Evolutionary conservation across 179 eudicot genomes (phyloP).

Genomic region (Corrigiola litoralis): DNA sequence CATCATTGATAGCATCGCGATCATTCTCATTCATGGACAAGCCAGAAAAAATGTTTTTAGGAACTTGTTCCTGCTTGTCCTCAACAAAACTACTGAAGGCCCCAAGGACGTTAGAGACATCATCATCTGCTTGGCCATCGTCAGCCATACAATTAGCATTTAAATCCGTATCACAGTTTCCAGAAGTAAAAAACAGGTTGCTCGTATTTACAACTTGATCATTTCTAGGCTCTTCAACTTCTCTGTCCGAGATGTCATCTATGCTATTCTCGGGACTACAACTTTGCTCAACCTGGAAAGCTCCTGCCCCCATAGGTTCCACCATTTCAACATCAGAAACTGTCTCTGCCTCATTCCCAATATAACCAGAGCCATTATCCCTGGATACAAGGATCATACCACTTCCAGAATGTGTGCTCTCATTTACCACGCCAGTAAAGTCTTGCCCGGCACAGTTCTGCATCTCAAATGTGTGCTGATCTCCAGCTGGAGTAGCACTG

Average conservation of each 20-base stretch:
- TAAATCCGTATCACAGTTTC: slow-evolving; percentile 24
- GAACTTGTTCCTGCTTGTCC: slow-evolving; percentile 31
- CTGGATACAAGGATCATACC: slow-evolving; percentile 19
- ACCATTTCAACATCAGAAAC: slow-evolving; percentile 19
- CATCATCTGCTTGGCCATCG: slow-evolving; percentile 23
- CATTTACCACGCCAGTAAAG: slow-evolving; percentile 24
- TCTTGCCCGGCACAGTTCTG: slow-evolving; percentile 18
- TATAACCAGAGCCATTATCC: slow-evolving; percentile 25
- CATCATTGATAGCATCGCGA: slow-evolving; percentile 31
- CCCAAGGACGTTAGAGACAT: slow-evolving; percentile 30
- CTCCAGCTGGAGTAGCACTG: slow-evolving; percentile 12
- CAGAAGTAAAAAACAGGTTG: slow-evolving; percentile 28
- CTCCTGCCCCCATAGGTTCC: slow-evolving; percentile 26
- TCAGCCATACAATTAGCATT: slow-evolving; percentile 23
- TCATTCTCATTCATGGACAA: slow-evolving; percentile 34
- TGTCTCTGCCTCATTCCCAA: slow-evolving; percentile 19
- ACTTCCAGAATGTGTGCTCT: slow-evolving; percentile 28
- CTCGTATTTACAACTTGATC: slow-evolving; percentile 25
- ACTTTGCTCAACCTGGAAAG: slow-evolving; percentile 27
- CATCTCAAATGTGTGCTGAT: slow-evolving; percentile 19
- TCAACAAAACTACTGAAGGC: slow-evolving; percentile 29
- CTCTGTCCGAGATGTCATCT: slow-evolving; percentile 23
- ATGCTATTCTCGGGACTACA: slow-evolving; percentile 26
- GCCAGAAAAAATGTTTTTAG: slow-evolving; percentile 34
- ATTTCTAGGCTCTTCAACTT: slow-evolving; percentile 30